Conservation (phyloP, 2,329 filamentous ascomycete genomes). For the Aspergillus tamarii region DNA sequence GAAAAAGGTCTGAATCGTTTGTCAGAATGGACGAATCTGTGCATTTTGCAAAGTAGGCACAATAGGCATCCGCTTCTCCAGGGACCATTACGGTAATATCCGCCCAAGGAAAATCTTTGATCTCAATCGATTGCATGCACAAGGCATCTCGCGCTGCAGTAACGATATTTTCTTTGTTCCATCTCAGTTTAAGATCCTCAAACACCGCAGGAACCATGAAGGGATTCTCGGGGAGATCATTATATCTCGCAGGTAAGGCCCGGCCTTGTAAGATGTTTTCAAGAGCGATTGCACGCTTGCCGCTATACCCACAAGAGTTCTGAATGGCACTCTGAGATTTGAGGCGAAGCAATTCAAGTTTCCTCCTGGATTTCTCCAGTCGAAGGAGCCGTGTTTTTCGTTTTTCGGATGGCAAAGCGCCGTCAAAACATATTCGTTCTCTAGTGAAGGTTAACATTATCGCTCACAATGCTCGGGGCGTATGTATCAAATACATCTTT, state of each 20-base stretch:
- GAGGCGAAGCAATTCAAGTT: slow-evolving; percentile 57
- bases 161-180: slow-evolving; percentile 33
- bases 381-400: slow-evolving; percentile 63
- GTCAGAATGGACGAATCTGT: slow-evolving; percentile 68
- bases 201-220: slow-evolving; percentile 80
- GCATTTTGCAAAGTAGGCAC: slow-evolving; percentile 65
- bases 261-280: slow-evolving; percentile 32
- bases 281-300: slow-evolving; percentile 16
- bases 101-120: slow-evolving; percentile 36
- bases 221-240: slow-evolving; percentile 56
- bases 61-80: slow-evolving; percentile 83
- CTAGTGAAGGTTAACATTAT: slow-evolving; percentile 42
- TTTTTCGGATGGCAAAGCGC: slow-evolving; percentile 72
- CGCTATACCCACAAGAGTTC: slow-evolving; percentile 11
- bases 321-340: slow-evolving; percentile 35
- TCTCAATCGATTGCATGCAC: slow-evolving; percentile 32
- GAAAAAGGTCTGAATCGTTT: slow-evolving; percentile 83
- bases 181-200: slow-evolving; percentile 64
- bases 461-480: slow-evolving; percentile 9
- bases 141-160: slow-evolving; percentile 17
- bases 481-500: slow-evolving; percentile 68
- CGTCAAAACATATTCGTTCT: slow-evolving; percentile 81
- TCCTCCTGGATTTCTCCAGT: slow-evolving; percentile 60
- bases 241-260: slow-evolving; percentile 29
- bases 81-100: slow-evolving; percentile 64